Base-by-base conservation (phyloP, 192 early-diverging fungal genomes). In the Powellomyces hirtus region DNA sequence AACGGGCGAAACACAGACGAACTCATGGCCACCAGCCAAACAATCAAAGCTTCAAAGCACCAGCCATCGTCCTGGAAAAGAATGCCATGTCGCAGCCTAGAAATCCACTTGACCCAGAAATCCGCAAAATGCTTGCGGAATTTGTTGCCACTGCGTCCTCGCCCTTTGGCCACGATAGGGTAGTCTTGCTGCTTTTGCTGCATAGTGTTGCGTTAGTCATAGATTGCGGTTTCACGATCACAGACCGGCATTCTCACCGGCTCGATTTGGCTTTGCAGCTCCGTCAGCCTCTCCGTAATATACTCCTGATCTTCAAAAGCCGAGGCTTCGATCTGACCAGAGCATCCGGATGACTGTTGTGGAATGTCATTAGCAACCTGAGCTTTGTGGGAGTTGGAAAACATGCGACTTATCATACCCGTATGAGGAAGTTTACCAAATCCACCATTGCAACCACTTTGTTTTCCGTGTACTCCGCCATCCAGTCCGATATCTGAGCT, bases 1-100 rank as follows among this genome's bases (percentile, higher is more conserved):
- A 98, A 93, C 11, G 94, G 92, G 18, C 94, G 84, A 61, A 90
- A 95, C 0, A 86, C 62, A 1, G 92, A 91, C 33, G 89, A 89
- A 33, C 70, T 71, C 65, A 81, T 71, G 16, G 75, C 68, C 0
- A 68, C 60, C 20, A 84, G 65, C 78, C 79, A 82, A 4, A 70
- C 49, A 38, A 73, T 62, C 1, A 82, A 51, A 8, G 45, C 59
- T 26, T 86, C 75, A 50, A 79, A 38, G 59, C 51, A 60, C 51
- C 45, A 67, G 11, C 57, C 30, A 76, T 86, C 52, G 86, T 84
- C 74, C 76, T 83, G 36, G 89, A 89, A 14, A 62, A 68, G 63
- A 84, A 88, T 13, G 42, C 50, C 56, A 38, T 58, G 53, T 20
- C 55, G 44, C 16, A 76, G 52, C 33, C 57, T 45, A 30, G 38